Conservation (phyloP, 805 yeast genomes). For the Sugiyamaella marilandica region DNA sequence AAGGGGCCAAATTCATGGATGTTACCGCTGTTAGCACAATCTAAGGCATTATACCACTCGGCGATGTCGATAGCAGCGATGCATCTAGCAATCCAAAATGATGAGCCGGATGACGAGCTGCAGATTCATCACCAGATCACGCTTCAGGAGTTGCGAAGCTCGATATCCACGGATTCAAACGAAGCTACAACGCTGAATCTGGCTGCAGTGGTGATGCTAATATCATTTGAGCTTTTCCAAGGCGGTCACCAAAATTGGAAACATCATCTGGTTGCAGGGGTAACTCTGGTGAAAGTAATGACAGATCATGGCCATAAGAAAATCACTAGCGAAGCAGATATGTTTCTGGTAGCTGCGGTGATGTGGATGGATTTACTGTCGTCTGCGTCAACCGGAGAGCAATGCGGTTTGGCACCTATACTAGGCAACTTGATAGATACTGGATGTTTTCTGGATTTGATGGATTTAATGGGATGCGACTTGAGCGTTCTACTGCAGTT, state of each 20-base stretch:
- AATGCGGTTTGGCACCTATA: neutral
- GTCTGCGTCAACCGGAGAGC: conserved; percentile 4
- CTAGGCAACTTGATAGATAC: conserved; percentile 1
- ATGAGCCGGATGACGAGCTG: neutral
- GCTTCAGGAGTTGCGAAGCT: conserved; percentile 4
- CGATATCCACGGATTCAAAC: neutral
- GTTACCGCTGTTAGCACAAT: conserved; percentile 5
- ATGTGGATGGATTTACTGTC: conserved; percentile 13
- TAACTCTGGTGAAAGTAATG: neutral
- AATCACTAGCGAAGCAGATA: conserved; percentile 1
- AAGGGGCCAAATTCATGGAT: conserved; percentile 6
- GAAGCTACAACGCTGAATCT: neutral
- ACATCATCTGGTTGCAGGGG: conserved; percentile 7
- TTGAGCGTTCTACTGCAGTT: conserved; percentile 7
- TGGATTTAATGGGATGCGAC: conserved; percentile 11
- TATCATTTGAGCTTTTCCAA: conserved; percentile 10
- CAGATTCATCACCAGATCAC: conserved; percentile 8
- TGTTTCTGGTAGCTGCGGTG: conserved; percentile 5
- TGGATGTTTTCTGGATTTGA: conserved; percentile 1
- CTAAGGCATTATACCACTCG: conserved; percentile 11
- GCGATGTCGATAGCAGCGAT: conserved; percentile 11
- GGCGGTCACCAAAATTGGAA: conserved; percentile 10
- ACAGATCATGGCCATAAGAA: conserved; percentile 1
- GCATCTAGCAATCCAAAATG: conserved; percentile 3
- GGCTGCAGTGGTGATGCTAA: conserved; percentile 5